Base-by-base conservation (phyloP, 495 filamentous ascomycete genomes). In the Penicillium alfredii region DNA sequence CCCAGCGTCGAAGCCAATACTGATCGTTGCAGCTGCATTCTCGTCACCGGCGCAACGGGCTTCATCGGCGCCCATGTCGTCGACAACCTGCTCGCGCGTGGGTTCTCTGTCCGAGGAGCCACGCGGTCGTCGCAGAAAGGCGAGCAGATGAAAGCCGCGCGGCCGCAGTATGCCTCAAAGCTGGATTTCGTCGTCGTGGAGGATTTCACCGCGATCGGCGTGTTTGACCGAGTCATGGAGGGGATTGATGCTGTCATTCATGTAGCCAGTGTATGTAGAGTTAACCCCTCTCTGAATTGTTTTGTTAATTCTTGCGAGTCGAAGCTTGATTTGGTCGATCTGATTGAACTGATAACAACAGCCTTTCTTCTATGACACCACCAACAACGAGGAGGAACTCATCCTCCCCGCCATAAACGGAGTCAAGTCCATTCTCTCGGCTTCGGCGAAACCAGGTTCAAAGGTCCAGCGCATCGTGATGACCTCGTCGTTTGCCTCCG, bases 401-500 rank as follows among this genome's bases (percentile, higher is more conserved):
- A 60, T 89, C 29, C 70, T 84, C 42, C 84, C 86, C 0, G 86
- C 86, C 8, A 69, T 90, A 52, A 74, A 76, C 49, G 51, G 51
- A 17, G 51, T 55, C 10, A 47, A 42, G 18, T 51, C 51, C 0
- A 47, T 55, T 12, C 37, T 55, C 10, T 38, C 40, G 0, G 51
- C 51, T 8, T 50, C 50, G 71, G 73, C 45, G 7, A 43, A 43
- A 15, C 66, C 64, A 35, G 80, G 77, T 2, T 77, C 82, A 0
- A 45, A 56, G 8, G 81, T 89, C 19, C 78, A 78, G 53, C 71
- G 77, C 27, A 76, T 92, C 7, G 76, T 86, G 33, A 68, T 90
- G 28, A 89, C 84, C 4, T 80, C 75, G 14, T 86, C 81, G 3
- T 88, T 87, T 61, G 84, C 84, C 4, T 60, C 81, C 25, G 76